phyloP scores from a whole-genome alignment of 164 flowering plant genomes.

The Sedum album region DNA sequence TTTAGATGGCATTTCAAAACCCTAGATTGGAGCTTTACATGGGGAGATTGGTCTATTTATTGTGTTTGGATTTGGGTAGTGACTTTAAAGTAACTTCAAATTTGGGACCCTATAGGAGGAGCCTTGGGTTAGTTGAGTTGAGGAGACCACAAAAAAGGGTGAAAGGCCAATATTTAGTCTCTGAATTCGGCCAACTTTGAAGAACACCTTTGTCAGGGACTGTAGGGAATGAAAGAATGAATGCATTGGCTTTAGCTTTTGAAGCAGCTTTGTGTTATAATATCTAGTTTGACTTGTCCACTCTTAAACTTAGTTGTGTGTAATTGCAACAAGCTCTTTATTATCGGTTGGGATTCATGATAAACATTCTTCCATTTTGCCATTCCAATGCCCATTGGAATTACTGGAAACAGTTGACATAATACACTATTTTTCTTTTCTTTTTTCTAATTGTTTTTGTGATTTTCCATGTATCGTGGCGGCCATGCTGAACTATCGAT shows the following conservation, averaged over 20 bases:
- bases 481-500: constrained; percentile 11
- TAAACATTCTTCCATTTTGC: too few species aligned
- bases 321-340: too few species aligned
- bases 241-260: constrained; percentile 3
- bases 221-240: not conserved
- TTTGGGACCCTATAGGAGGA: not conserved
- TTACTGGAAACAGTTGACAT: too few species aligned
- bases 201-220: constrained; percentile 2
- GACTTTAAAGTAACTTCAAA: not conserved
- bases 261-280: not conserved
- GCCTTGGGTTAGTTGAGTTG: not conserved
- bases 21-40: not conserved
- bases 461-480: constrained; percentile 19
- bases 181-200: not conserved
- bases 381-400: too few species aligned
- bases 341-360: too few species aligned
- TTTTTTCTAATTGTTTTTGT: constrained; percentile 19
- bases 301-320: too few species aligned
- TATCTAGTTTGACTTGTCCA: not conserved
- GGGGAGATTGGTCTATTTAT: not conserved
- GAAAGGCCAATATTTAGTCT: not conserved
- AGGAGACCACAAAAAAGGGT: not conserved
- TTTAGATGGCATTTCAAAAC: not conserved
- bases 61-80: not conserved
- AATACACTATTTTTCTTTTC: too few species aligned